phyloP scores from a whole-genome alignment of 805 yeast genomes.

The Cyberlindnera mrakii region DNA sequence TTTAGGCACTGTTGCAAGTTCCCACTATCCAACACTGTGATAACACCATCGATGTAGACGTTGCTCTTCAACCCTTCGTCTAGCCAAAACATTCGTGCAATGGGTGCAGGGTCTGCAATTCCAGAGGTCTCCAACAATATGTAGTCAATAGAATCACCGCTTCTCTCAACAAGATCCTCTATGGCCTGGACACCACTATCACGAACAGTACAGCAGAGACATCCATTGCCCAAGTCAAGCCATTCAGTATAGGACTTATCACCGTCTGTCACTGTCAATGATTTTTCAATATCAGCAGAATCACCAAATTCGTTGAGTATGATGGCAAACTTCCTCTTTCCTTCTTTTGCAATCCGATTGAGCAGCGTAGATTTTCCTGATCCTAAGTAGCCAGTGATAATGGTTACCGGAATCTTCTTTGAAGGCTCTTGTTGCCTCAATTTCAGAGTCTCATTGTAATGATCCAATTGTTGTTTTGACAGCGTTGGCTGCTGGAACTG shows the following conservation, averaged over 20 bases:
- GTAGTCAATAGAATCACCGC: slow-evolving; percentile 74
- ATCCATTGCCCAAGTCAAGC: slow-evolving; percentile 95
- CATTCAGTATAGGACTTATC: slow-evolving; percentile 73
- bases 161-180: slow-evolving; percentile 71
- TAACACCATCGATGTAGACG: slow-evolving; percentile 85
- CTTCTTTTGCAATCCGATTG: slow-evolving; percentile 62
- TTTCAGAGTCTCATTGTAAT: slow-evolving; percentile 13
- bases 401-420: slow-evolving; percentile 77
- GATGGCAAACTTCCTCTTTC: slow-evolving; percentile 77
- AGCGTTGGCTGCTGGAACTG: slow-evolving; percentile 12
- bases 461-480: slow-evolving; percentile 11
- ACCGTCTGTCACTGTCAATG: slow-evolving; percentile 60
- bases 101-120: slow-evolving; percentile 95
- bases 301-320: slow-evolving; percentile 92
- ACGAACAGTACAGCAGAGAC: slow-evolving; percentile 93
- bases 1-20: slow-evolving; percentile 61
- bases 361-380: slow-evolving; percentile 89
- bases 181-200: slow-evolving; percentile 94
- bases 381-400: slow-evolving; percentile 91
- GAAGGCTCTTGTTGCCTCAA: slow-evolving; percentile 6
- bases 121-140: slow-evolving; percentile 95
- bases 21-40: slow-evolving; percentile 77
- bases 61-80: slow-evolving; percentile 83
- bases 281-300: slow-evolving; percentile 82
- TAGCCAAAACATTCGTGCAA: slow-evolving; percentile 95